Evolutionary conservation across 2,329 filamentous ascomycete genomes (phyloP).

Genomic region (Curvularia eragrostidis): DNA sequence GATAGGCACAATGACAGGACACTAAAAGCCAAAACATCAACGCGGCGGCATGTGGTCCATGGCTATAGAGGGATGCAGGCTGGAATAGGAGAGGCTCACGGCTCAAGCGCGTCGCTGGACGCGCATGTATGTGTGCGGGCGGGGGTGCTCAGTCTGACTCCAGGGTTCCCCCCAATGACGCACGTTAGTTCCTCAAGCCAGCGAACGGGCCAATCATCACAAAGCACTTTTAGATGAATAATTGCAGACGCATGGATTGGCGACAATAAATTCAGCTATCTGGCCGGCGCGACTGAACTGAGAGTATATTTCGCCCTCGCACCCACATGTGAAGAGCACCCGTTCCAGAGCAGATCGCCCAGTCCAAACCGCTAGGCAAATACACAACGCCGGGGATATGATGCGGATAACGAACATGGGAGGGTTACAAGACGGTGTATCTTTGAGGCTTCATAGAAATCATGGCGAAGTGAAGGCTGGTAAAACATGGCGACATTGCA

Average conservation of each 20-base stretch:
- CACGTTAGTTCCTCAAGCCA: conserved; percentile 12
- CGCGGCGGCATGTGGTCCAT: conserved; percentile 16
- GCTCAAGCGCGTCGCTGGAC: conserved; percentile 21
- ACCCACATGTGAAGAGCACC: conserved; percentile 21
- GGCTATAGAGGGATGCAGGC: conserved; percentile 14
- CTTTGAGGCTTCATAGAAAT: conserved; percentile 49
- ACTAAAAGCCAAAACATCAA: background rate
- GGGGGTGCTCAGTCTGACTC: conserved; percentile 8
- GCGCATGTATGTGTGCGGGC: conserved; percentile 7
- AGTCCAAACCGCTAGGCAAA: conserved; percentile 36
- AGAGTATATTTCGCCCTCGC: conserved; percentile 22
- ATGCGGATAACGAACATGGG: conserved; percentile 45
- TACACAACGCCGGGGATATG: conserved; percentile 52
- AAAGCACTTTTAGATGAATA: background rate
- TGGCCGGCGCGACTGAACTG: conserved; percentile 29
- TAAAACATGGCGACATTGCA: conserved; percentile 32
- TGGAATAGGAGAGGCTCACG: conserved; percentile 5
- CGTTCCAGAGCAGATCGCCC: conserved; percentile 27
- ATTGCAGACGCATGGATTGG: conserved; percentile 27
- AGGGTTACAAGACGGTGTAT: conserved; percentile 54
- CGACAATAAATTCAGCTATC: conserved; percentile 35
- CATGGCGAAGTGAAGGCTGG: conserved; percentile 40
- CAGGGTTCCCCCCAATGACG: conserved; percentile 24
- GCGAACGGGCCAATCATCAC: conserved; percentile 3
- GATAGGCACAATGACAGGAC: background rate